These are phyloP conservation scores for Proliferodiscus dingleyae DNA, from an alignment of 2,329 filamentous ascomycete genomes.

Conservation along the genomic window DNA sequence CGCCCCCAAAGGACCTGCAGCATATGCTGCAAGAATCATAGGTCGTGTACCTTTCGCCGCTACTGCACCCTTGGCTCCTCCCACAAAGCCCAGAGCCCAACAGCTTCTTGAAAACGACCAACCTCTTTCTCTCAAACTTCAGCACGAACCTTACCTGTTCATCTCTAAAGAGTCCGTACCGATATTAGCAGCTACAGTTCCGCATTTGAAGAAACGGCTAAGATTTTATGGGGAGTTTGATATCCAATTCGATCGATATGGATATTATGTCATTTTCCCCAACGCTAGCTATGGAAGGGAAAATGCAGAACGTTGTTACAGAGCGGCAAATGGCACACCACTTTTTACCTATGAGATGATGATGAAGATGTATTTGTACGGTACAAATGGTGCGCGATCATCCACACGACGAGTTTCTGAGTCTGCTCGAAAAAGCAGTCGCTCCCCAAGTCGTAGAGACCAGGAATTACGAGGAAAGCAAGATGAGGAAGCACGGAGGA, in stretches of 20 bases:
- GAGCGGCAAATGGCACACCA: conserved; percentile 70
- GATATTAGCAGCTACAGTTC: conserved; percentile 76
- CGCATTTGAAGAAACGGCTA: conserved; percentile 84
- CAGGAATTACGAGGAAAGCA: conserved; percentile 53
- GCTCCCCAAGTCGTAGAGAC: conserved; percentile 37
- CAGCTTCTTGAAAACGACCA: conserved; percentile 51
- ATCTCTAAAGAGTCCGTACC: conserved; percentile 84
- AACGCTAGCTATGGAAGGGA: conserved; percentile 70
- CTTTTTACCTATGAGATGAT: conserved; percentile 92
- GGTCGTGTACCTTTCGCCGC: conserved; percentile 23
- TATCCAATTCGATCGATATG: conserved; percentile 76
- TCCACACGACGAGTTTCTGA: conserved; percentile 12
- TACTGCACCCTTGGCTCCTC: conserved; percentile 28
- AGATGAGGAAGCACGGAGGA: conserved; percentile 60
- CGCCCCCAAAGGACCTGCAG: conserved; percentile 73
- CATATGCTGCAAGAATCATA: conserved; percentile 22
- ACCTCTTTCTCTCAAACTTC: conserved; percentile 63
- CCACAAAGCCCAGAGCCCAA: conserved; percentile 43
- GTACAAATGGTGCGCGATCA: conserved; percentile 20
- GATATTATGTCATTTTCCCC: conserved; percentile 90
- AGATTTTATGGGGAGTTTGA: conserved; percentile 78
- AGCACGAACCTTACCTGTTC: conserved; percentile 82
- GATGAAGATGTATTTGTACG: conserved; percentile 67
- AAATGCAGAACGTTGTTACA: conserved; percentile 77
- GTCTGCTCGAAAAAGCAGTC: conserved; percentile 28